These are phyloP conservation scores for Acer campestre DNA, from an alignment of 345 rosid genomes.

Conservation along the genomic window DNA sequence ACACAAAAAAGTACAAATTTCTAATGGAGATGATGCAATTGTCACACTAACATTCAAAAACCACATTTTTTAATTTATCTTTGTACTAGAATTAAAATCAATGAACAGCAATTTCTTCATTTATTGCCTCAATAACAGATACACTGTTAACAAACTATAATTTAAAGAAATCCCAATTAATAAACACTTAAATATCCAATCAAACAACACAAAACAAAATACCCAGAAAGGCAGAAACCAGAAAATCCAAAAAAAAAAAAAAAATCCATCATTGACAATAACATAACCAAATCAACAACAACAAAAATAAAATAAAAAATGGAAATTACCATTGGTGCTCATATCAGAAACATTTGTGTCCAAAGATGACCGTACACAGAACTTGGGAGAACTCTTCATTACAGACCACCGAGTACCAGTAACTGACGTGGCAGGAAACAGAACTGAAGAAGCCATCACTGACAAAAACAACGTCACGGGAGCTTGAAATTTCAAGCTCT, in stretches of 20 bases:
- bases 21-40: background rate
- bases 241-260: conserved; percentile 17
- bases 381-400: conserved; percentile 41
- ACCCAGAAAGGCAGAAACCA: conserved; percentile 39
- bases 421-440: conserved; percentile 63
- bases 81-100: conserved; percentile 1
- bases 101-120: background rate
- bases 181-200: background rate
- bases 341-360: conserved; percentile 91
- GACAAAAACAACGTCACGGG: background rate
- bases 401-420: conserved; percentile 43
- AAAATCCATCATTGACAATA: conserved; percentile 15
- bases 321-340: conserved; percentile 78
- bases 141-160: background rate
- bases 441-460: conserved; percentile 73
- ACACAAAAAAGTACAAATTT: background rate
- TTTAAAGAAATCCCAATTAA: background rate
- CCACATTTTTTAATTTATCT: background rate
- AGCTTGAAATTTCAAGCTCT: background rate
- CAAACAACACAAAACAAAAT: conserved; percentile 10
- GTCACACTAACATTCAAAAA: background rate
- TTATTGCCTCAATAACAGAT: background rate
- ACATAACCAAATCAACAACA: conserved; percentile 9
- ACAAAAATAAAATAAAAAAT: background rate
- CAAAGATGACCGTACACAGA: conserved; percentile 59